A percentile compares a stretch with the other conserved stretches of the same genome.
These are phyloP conservation scores for Guyanaporus albipodus DNA, from an alignment of 768 basidiomycete species.

Conservation along the genomic window DNA sequence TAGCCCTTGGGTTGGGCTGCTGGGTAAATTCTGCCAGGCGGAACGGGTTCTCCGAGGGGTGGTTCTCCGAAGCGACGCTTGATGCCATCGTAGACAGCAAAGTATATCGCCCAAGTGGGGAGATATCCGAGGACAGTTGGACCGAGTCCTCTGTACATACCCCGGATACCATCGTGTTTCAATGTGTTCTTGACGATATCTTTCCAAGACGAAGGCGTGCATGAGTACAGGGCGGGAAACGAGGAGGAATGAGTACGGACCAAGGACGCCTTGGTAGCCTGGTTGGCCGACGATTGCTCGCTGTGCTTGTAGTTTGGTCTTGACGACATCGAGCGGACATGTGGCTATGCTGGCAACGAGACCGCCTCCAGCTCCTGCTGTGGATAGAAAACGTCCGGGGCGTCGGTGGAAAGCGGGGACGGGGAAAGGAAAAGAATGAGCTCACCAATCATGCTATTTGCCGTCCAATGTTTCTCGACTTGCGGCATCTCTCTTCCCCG, in stretches of 20 bases:
- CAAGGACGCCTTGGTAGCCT: constrained; percentile 73
- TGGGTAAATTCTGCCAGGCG: constrained; percentile 59
- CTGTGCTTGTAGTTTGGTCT: constrained; percentile 97
- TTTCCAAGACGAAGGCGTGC: constrained; percentile 22
- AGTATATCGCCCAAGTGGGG: constrained; percentile 99
- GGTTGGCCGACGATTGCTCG: constrained; percentile 60
- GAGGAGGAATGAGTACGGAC: constrained; percentile 39
- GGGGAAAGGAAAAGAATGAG: not conserved
- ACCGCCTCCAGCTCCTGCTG: constrained; percentile 94
- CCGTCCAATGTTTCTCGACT: constrained; percentile 59
- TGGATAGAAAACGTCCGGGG: not conserved
- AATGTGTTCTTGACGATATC: constrained; percentile 58
- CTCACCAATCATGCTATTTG: constrained; percentile 81
- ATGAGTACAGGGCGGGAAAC: constrained; percentile 3
- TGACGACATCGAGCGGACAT: constrained; percentile 96
- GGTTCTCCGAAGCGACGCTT: constrained; percentile 77
- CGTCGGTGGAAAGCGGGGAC: not conserved
- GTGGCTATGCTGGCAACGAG: constrained; percentile 90
- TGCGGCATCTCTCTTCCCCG: constrained; percentile 67
- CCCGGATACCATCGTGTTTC: constrained; percentile 70
- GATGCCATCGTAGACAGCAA: constrained; percentile 95
- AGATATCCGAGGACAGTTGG: constrained; percentile 96
- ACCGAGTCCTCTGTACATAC: constrained; percentile 94
- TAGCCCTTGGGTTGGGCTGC: constrained; percentile 85
- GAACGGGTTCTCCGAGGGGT: constrained; percentile 40